phyloP scores from a whole-genome alignment of 2,329 filamentous ascomycete species.

The Parasarocladium wereldwijsianum region DNA sequence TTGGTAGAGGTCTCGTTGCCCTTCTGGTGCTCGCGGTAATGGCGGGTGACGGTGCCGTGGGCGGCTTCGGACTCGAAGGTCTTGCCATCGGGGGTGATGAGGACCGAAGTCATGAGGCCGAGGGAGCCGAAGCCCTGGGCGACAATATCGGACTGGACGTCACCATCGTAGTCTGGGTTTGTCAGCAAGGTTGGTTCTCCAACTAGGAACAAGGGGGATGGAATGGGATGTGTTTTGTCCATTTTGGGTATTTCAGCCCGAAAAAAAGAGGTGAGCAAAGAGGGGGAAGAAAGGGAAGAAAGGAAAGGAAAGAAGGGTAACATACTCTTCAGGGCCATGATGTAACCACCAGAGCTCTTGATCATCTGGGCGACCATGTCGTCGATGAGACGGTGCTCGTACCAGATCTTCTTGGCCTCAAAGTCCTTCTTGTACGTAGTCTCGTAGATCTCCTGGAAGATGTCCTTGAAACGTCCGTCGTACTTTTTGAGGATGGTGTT shows the following conservation, averaged over 20 bases:
- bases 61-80: conserved; percentile 96
- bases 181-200: neutral
- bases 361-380: conserved; percentile 99
- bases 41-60: conserved; percentile 94
- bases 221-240: too few species aligned
- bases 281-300: conserved; percentile 3
- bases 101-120: conserved; percentile 94
- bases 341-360: conserved; percentile 91
- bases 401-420: conserved; percentile 90
- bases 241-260: conserved; percentile 5
- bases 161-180: conserved; percentile 80
- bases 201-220: too few species aligned
- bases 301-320: too few species aligned
- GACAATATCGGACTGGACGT: conserved; percentile 96
- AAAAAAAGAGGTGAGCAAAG: conserved; percentile 1
- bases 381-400: conserved; percentile 97
- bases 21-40: conserved; percentile 98
- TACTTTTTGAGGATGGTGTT: conserved; percentile 99
- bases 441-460: conserved; percentile 96
- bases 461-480: conserved; percentile 97
- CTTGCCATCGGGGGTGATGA: conserved; percentile 92
- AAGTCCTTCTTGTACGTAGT: conserved; percentile 75
- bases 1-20: conserved; percentile 95
- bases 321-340: conserved; percentile 96
- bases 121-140: conserved; percentile 97